Evolutionary conservation across 2,329 filamentous ascomycete genomes (phyloP).

Genomic region (Aspergillus unguis): DNA sequence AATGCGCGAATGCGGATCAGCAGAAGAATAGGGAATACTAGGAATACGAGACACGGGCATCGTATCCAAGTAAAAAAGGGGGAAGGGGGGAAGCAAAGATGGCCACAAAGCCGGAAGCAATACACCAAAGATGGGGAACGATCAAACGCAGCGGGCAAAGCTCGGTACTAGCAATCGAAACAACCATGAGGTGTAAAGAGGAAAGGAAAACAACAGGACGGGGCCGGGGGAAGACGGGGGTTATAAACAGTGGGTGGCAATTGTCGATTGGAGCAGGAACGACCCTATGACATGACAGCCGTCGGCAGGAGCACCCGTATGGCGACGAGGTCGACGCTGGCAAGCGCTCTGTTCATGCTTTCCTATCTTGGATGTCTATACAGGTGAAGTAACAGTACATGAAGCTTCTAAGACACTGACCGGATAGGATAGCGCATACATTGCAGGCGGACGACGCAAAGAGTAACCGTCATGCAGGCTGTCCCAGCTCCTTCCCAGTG

Average conservation of each 20-base stretch:
- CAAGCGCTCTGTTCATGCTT: too few relatives aligned
- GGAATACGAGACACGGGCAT: background rate
- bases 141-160: conserved; percentile 14
- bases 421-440: too few relatives aligned
- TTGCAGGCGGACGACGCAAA: too few relatives aligned
- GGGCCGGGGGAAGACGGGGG: background rate
- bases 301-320: background rate
- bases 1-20: background rate
- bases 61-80: background rate
- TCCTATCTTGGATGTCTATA: too few relatives aligned
- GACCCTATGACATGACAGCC: background rate
- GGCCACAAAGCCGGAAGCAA: conserved; percentile 7
- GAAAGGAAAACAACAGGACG: conserved; percentile 8
- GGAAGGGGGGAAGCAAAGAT: background rate
- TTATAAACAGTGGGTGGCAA: background rate
- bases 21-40: background rate
- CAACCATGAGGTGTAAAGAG: conserved; percentile 13
- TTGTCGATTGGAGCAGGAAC: background rate
- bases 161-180: conserved; percentile 20
- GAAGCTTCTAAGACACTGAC: too few relatives aligned
- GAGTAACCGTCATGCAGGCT: too few relatives aligned
- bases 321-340: too few relatives aligned
- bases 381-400: too few relatives aligned
- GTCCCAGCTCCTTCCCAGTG: too few relatives aligned
- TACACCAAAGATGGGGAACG: conserved; percentile 13